These are phyloP conservation scores for Paramecium sonneborni DNA, from an alignment of 73 alveolate species.

Conservation along the genomic window DNA sequence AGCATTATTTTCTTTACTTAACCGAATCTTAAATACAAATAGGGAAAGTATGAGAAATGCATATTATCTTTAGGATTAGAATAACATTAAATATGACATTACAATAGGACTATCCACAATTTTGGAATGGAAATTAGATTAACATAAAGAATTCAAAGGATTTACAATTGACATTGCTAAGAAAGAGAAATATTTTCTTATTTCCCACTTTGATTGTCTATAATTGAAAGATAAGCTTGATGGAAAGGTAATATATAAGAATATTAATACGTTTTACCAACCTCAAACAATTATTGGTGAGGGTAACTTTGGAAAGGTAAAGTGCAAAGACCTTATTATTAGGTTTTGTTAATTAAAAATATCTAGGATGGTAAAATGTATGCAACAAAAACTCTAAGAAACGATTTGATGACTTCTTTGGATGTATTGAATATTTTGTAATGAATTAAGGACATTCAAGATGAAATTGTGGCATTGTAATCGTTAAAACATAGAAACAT, in stretches of 20 bases:
- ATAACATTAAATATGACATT: background rate
- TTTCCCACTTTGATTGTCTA: background rate
- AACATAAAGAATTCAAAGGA: background rate
- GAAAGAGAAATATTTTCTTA: background rate
- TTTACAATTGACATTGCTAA: background rate
- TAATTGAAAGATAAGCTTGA: background rate
- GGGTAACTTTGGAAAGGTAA: constrained; percentile 12
- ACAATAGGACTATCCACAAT: background rate
- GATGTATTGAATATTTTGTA: background rate
- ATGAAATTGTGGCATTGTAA: background rate
- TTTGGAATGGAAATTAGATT: background rate
- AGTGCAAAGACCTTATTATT: background rate
- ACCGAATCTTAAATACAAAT: background rate
- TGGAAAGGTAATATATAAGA: background rate
- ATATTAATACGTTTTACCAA: background rate
- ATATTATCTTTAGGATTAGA: background rate
- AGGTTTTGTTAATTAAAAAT: background rate
- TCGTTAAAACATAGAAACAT: background rate
- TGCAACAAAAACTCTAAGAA: background rate
- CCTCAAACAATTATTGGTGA: background rate
- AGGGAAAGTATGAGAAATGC: background rate
- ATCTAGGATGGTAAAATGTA: background rate
- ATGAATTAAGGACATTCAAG: background rate
- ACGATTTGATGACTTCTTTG: background rate
- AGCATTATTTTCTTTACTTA: background rate